phyloP scores from a whole-genome alignment of 1,284 basidiomycete genomes.

The Microbotryum intermedium region DNA sequence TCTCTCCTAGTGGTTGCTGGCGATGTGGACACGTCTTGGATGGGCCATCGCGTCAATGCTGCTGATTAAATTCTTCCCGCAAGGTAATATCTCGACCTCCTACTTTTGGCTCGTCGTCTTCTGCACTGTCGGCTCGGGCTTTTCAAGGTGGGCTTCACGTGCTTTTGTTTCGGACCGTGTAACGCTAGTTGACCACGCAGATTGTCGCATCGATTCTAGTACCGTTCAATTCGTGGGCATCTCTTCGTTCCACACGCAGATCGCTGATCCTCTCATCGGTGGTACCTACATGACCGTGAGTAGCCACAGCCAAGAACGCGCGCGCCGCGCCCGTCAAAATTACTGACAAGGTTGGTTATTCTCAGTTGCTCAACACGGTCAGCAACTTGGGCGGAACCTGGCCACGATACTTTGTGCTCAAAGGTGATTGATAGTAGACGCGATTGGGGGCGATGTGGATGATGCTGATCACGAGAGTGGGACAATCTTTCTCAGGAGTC shows the following conservation, averaged over 20 bases:
- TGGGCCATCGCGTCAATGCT: constrained; percentile 62
- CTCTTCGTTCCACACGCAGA: constrained; percentile 92
- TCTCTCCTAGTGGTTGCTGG: constrained; percentile 71
- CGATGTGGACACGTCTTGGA: constrained; percentile 77
- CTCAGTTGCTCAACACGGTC: constrained; percentile 84
- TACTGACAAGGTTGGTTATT: too few species aligned
- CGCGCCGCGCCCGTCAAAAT: too few species aligned
- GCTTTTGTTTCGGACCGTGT: not conserved
- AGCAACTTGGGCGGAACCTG: constrained; percentile 96
- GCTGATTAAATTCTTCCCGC: constrained; percentile 78
- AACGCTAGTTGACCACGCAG: not conserved
- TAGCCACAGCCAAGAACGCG: not conserved
- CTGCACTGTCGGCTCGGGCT: constrained; percentile 75
- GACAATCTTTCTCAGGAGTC: constrained; percentile 52
- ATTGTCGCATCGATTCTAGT: constrained; percentile 42
- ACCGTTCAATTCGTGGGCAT: constrained; percentile 98
- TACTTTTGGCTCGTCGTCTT: constrained; percentile 74
- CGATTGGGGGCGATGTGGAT: not conserved
- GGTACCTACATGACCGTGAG: constrained; percentile 95
- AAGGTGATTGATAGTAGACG: constrained; percentile 47
- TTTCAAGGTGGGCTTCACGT: constrained; percentile 58
- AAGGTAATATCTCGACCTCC: constrained; percentile 50
- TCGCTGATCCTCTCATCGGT: constrained; percentile 94
- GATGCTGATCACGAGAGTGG: too few species aligned
- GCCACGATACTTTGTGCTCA: constrained; percentile 87